Percentiles rank a stretch among this genome's conserved stretches.
Conservation (phyloP, 805 yeast species). For the Schizosaccharomyces japonicus region DNA sequence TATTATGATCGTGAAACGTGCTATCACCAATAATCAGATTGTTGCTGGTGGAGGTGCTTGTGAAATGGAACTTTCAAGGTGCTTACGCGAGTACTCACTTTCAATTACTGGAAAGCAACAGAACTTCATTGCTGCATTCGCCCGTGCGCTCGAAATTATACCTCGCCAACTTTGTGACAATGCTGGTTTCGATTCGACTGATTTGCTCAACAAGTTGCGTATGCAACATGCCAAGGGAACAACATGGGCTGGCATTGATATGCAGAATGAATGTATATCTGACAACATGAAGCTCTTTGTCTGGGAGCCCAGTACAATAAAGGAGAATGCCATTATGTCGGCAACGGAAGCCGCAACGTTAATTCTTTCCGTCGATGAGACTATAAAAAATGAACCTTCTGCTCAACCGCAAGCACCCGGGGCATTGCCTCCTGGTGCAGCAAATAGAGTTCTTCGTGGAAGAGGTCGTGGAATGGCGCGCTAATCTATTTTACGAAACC, state of each 20-base stretch:
- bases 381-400: constrained; percentile 25
- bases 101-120: constrained; percentile 91
- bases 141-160: constrained; percentile 80
- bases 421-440: constrained; percentile 12
- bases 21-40: constrained; percentile 59
- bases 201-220: constrained; percentile 67
- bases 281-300: constrained; percentile 68
- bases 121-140: constrained; percentile 72
- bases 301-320: constrained; percentile 95
- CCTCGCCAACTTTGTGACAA: constrained; percentile 96
- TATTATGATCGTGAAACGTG: constrained; percentile 90
- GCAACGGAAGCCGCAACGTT: constrained; percentile 94
- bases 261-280: constrained; percentile 54
- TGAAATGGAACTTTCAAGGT: constrained; percentile 86
- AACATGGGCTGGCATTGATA: constrained; percentile 78
- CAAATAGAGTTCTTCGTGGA: constrained; percentile 10
- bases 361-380: constrained; percentile 87
- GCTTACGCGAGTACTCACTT: constrained; percentile 65
- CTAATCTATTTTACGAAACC: constrained; percentile 3
- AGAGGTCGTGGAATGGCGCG: constrained; percentile 11
- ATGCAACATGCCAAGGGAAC: constrained; percentile 89
- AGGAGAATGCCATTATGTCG: constrained; percentile 74
- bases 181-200: constrained; percentile 98
- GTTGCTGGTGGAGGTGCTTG: constrained; percentile 99
- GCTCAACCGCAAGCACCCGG: constrained; percentile 17